Evolutionary conservation across 2,329 filamentous ascomycete genomes (phyloP).

Genomic region (Tolypocladium endophyticum): DNA sequence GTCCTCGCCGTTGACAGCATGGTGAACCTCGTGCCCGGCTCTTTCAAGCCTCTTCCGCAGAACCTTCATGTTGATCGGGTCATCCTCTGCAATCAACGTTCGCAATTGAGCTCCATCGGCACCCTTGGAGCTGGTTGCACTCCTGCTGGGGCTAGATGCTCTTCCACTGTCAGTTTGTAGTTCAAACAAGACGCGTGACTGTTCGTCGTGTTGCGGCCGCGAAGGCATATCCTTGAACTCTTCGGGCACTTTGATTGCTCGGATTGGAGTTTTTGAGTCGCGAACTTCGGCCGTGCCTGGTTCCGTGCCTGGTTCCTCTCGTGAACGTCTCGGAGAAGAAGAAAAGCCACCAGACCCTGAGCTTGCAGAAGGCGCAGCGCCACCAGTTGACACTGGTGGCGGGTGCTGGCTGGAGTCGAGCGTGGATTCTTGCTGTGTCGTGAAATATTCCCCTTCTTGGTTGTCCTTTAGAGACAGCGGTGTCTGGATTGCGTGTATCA

Average conservation of each 20-base stretch:
- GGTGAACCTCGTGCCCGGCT: slow-evolving; percentile 56
- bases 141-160: slow-evolving; percentile 9
- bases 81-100: slow-evolving; percentile 77
- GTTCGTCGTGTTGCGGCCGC: slow-evolving; percentile 16
- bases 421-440: slow-evolving; percentile 5
- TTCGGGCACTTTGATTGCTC: slow-evolving; percentile 37
- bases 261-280: slow-evolving; percentile 34
- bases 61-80: slow-evolving; percentile 77
- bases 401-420: slow-evolving; percentile 4
- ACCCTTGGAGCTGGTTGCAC: slow-evolving; percentile 11
- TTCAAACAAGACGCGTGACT: slow-evolving; percentile 29
- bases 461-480: slow-evolving; percentile 33
- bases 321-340: neutral
- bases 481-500: slow-evolving; percentile 62
- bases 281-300: slow-evolving; percentile 26
- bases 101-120: slow-evolving; percentile 29
- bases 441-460: slow-evolving; percentile 20
- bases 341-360: slow-evolving; percentile 1
- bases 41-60: slow-evolving; percentile 72
- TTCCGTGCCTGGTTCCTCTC: slow-evolving; percentile 7
- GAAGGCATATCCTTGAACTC: slow-evolving; percentile 27
- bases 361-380: slow-evolving; percentile 7
- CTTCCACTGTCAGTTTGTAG: slow-evolving; percentile 11
- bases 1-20: slow-evolving; percentile 77
- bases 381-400: slow-evolving; percentile 2